Percentiles rank a stretch among this genome's conserved stretches.
Evolutionary conservation across 371 early-diverging fungal genomes (phyloP).

Genomic region (Lichtheimia corymbifera): DNA sequence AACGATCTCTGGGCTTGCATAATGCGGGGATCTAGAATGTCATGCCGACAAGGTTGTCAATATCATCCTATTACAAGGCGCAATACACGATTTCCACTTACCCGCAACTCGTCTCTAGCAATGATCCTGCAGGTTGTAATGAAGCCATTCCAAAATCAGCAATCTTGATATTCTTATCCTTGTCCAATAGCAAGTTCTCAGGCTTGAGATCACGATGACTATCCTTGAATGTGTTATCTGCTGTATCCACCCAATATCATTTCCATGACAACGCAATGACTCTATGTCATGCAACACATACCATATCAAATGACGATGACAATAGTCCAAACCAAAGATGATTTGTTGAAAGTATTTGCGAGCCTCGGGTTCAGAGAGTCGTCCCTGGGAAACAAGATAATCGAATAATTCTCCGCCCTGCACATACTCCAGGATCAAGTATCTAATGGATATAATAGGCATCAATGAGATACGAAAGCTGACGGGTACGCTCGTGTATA

Average conservation of each 20-base stretch:
- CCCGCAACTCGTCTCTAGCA: conserved; percentile 85
- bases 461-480: background rate
- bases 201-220: conserved; percentile 98
- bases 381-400: conserved; percentile 85
- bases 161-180: conserved; percentile 73
- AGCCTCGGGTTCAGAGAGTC: conserved; percentile 87
- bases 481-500: background rate
- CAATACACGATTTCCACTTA: conserved; percentile 19
- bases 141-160: conserved; percentile 91
- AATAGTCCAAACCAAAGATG: conserved; percentile 90
- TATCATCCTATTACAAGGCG: no score
- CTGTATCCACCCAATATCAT: no score
- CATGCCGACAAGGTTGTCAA: no score
- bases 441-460: conserved; percentile 45
- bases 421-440: conserved; percentile 95
- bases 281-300: conserved; percentile 25
- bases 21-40: conserved; percentile 74
- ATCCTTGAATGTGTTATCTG: background rate
- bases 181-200: conserved; percentile 91
- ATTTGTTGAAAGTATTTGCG: conserved; percentile 95
- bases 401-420: conserved; percentile 97
- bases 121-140: conserved; percentile 66
- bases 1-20: conserved; percentile 94
- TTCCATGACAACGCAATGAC: background rate
- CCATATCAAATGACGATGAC: conserved; percentile 92